Conservation (phyloP, 306 rosid genomes). For the Lablab purpureus region DNA sequence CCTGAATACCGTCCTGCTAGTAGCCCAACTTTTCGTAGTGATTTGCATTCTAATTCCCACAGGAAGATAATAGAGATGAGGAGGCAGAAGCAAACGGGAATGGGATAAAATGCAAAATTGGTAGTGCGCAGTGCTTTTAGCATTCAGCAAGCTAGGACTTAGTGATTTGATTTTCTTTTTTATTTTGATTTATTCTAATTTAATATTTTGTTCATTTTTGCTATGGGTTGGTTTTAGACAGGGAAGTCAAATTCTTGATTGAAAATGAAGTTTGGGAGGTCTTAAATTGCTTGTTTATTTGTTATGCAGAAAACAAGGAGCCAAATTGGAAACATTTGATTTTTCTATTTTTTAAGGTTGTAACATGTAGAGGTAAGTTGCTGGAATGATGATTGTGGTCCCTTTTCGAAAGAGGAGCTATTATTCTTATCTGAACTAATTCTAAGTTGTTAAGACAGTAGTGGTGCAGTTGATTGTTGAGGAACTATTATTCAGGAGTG, state of each 20-base stretch:
- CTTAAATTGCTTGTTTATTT: slow-evolving; percentile 45
- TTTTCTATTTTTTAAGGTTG: slow-evolving; percentile 43
- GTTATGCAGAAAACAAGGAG: slow-evolving; percentile 40
- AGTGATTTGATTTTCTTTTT: slow-evolving; percentile 42
- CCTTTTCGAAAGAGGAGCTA: slow-evolving; percentile 20
- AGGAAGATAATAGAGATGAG: slow-evolving; percentile 79
- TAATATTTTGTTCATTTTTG: slow-evolving; percentile 40
- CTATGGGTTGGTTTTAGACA: slow-evolving; percentile 44
- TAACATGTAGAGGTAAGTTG: slow-evolving; percentile 42
- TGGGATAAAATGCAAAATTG: slow-evolving; percentile 56
- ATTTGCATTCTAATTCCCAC: slow-evolving; percentile 77
- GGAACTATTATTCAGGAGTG: slow-evolving; percentile 27
- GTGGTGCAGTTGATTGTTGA: slow-evolving; percentile 33
- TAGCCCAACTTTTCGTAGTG: slow-evolving; percentile 68
- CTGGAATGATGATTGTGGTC: slow-evolving; percentile 27
- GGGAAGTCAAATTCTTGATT: slow-evolving; percentile 47
- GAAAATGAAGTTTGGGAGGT: slow-evolving; percentile 38
- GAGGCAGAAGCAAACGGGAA: slow-evolving; percentile 55
- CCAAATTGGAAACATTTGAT: slow-evolving; percentile 30
- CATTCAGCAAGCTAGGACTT: slow-evolving; percentile 51
- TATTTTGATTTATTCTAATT: slow-evolving; percentile 53
- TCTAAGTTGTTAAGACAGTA: slow-evolving; percentile 36
- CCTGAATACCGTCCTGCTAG: slow-evolving; percentile 83
- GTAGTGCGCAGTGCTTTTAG: slow-evolving; percentile 36
- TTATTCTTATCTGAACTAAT: slow-evolving; percentile 37